Base-by-base conservation (phyloP, 2,329 filamentous ascomycete species). In the Tolypocladium pustulatum region DNA sequence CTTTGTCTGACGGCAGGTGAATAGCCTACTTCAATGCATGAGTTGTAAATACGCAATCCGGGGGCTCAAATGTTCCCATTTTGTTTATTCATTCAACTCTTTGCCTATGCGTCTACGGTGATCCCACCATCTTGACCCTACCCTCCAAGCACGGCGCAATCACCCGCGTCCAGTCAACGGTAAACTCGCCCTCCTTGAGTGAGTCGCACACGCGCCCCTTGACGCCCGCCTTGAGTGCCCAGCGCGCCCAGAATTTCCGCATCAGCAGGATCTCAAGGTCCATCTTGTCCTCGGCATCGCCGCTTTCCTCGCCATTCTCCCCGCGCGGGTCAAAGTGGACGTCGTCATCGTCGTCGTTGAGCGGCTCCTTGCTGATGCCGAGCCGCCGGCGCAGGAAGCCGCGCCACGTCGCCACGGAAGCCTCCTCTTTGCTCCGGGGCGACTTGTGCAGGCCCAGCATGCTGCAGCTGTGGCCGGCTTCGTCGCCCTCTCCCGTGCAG, bases 121-220 rank as follows among this genome's bases (percentile, higher is more conserved):
- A 62, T 34, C 61, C 66, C 3, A 80, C 67, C 69, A 79, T 80
- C 37, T 69, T 71, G 49, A 96, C 95, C 54, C 91, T 81, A 1
- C 90, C 90, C 69, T 96, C 91, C 10, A 93, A 61, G 59, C 81
- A 81, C 0, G 91, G 91, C 58, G 87, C 84, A 70, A 96, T 92
- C 1, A 89, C 87, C 61, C 82, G 84, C 10, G 90, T 93, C 90
- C 91, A 96, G 63, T 87, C 81, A 37, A 88, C 84, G 56, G 85
- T 81, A 52, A 77, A 77, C 61, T 85, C 84, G 0, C 76, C 80
- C 56, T 84, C 77, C 59, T 80, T 78, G 60, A 89, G 79, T 20
- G 81, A 78, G 60, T 82, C 81, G 46, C 76, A 80, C 13, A 76
- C 68, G 55, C 71, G 66, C 56, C 76, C 78, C 60, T 85, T 77